Base-by-base conservation (phyloP, 83 land plant species). In the Diphasiastrum complanatum region DNA sequence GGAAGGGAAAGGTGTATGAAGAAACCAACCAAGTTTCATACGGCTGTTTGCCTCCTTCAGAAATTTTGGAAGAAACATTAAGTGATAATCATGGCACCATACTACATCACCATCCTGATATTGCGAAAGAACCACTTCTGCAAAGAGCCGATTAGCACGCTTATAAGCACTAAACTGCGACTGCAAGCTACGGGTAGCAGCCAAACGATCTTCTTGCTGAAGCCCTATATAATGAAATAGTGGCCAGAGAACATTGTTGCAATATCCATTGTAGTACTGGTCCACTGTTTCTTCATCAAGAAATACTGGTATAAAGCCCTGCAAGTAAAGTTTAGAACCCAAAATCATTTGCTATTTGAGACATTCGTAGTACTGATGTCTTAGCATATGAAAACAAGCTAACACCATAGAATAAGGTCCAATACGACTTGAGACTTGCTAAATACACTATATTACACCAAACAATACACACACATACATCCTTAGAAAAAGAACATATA, bases 1-100 rank as follows among this genome's bases (percentile, higher is more conserved):
- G 26, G 99, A 93, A 50, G 99, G 99, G 60, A 93, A 93, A 1
- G 99, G 99, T 19, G 99, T 93, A 57, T 93, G 99, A 41, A 93
- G 82, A 61, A 93, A 93, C 99, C 99, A 93, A 19, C 99, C 99
- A 69, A 93, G 96, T 79, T 93, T 93, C 86, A 93, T 82, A 1
- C 72, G 67, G 47, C 71, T 75, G 37, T 93, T 69, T 41, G 76
- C 37, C 8, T 85, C 81, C 75, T 93, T 93, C 4, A 93, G 68
- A 75, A 79, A 89, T 64, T 89, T 72, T 0, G 99, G 99, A 41
- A 93, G 96, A 63, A 79, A 93, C 96, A 89, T 93, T 5, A 93
- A 86, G 69, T 93, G 99, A 73, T 93, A 93, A 50, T 93, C 99
- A 82, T 93, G 99, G 68, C 99, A 93, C 99, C 99, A 93, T 8